Evolutionary conservation across 495 filamentous ascomycete species (phyloP).

Genomic region (Parmelia sp.): DNA sequence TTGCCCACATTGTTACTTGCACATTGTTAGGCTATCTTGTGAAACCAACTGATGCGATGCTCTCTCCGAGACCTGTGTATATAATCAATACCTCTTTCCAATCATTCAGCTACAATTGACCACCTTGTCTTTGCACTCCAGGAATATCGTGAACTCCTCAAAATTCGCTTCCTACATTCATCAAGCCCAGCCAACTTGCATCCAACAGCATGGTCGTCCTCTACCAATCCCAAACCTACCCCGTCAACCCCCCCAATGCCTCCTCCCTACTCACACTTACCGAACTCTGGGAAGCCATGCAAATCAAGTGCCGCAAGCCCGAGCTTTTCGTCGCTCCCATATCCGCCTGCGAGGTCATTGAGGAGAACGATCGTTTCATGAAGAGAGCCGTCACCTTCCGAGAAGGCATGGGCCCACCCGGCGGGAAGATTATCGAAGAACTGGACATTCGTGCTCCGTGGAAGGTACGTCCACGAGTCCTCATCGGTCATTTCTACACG

Average conservation of each 20-base stretch:
- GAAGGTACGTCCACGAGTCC: constrained; percentile 11
- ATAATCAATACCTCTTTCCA: no score
- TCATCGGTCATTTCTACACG: constrained; percentile 3
- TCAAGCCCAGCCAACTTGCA: not conserved
- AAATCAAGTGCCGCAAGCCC: constrained; percentile 44
- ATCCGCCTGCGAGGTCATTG: constrained; percentile 33
- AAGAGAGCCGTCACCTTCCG: constrained; percentile 26
- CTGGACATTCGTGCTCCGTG: constrained; percentile 18
- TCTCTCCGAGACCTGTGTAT: no score
- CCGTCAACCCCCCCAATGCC: constrained; percentile 44
- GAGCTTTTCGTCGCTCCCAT: constrained; percentile 49
- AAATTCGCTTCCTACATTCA: fast-evolving
- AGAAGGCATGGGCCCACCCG: constrained; percentile 33
- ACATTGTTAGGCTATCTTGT: no score
- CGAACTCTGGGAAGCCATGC: constrained; percentile 48
- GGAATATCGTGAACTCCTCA: not conserved
- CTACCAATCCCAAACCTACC: constrained; percentile 32
- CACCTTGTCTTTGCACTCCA: not conserved
- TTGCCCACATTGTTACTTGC: no score
- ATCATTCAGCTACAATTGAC: not conserved
- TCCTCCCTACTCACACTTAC: constrained; percentile 36
- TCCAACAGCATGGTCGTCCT: constrained; percentile 13
- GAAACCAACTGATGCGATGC: no score
- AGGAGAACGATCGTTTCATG: constrained; percentile 24
- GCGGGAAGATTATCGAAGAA: constrained; percentile 28